These are phyloP conservation scores for Bryopsis sp. DNA, from an alignment of 139 green algal genomes.

Conservation along the genomic window DNA sequence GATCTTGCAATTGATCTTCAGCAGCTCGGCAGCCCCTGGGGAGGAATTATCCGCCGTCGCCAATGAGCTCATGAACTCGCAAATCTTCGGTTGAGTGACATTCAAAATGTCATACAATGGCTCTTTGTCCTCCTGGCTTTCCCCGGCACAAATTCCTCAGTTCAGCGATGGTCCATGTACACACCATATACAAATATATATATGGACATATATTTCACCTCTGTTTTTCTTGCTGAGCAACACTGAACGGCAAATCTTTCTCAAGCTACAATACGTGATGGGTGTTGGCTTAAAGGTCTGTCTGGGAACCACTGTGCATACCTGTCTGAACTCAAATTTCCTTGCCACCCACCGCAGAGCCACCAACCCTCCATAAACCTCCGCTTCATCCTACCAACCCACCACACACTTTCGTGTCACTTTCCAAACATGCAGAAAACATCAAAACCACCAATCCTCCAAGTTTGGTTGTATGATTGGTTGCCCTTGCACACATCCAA, in stretches of 20 bases:
- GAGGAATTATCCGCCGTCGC: not conserved
- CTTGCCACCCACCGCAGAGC: slow-evolving; percentile 74
- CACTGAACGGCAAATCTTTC: no score
- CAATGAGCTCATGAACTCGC: slow-evolving; percentile 20
- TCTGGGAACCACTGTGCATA: no score
- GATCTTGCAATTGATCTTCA: slow-evolving; percentile 56
- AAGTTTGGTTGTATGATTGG: no score
- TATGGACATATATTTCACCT: not conserved
- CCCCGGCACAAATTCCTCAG: no score
- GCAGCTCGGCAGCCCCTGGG: not conserved
- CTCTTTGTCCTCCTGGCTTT: slow-evolving; percentile 45
- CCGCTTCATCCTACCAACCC: slow-evolving; percentile 48
- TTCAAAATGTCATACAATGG: slow-evolving; percentile 41
- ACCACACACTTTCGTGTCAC: not conserved
- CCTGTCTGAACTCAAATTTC: slow-evolving; percentile 90
- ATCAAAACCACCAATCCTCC: no score
- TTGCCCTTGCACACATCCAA: no score
- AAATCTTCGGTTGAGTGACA: slow-evolving; percentile 33
- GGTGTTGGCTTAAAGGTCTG: no score
- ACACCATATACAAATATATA: no score
- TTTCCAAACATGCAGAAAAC: no score
- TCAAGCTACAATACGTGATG: no score
- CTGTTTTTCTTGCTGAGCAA: not conserved
- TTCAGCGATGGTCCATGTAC: no score
- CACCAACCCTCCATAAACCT: slow-evolving; percentile 67